Evolutionary conservation across 1,139 yeast species (phyloP).

Genomic region (Protomyces lactucae-debilis): DNA sequence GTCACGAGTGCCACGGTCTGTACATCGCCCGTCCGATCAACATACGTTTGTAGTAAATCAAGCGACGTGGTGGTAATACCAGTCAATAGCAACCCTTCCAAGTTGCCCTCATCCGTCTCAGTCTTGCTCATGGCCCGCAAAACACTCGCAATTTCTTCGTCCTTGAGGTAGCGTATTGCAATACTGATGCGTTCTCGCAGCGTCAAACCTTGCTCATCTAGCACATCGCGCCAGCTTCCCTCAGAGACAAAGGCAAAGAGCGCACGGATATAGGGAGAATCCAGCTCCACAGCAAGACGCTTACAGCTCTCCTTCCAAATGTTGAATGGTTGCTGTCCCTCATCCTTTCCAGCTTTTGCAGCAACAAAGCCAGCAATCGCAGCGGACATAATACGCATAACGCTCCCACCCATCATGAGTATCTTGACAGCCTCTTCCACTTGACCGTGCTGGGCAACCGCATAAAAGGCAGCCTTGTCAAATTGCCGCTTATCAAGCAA

Average conservation of each 20-base stretch:
- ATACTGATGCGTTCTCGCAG: slow-evolving; percentile 83
- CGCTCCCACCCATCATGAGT: slow-evolving; percentile 52
- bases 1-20: slow-evolving; percentile 86
- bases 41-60: slow-evolving; percentile 77
- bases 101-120: slow-evolving; percentile 71
- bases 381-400: slow-evolving; percentile 65
- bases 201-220: slow-evolving; percentile 85
- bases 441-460: slow-evolving; percentile 80
- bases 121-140: slow-evolving; percentile 59
- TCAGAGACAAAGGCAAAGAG: slow-evolving; percentile 92
- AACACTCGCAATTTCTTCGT: slow-evolving; percentile 36
- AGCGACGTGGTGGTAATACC: slow-evolving; percentile 84
- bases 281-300: slow-evolving; percentile 75
- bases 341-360: not conserved
- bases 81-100: slow-evolving; percentile 84
- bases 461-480: slow-evolving; percentile 97
- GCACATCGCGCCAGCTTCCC: slow-evolving; percentile 93
- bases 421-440: slow-evolving; percentile 74
- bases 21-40: slow-evolving; percentile 83
- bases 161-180: slow-evolving; percentile 78
- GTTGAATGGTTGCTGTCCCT: not conserved
- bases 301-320: slow-evolving; percentile 85
- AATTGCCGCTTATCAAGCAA: slow-evolving; percentile 46
- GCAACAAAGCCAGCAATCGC: not conserved
- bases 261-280: slow-evolving; percentile 83